phyloP scores from a whole-genome alignment of 208 protist genomes.

The Leishmania guyanensis region DNA sequence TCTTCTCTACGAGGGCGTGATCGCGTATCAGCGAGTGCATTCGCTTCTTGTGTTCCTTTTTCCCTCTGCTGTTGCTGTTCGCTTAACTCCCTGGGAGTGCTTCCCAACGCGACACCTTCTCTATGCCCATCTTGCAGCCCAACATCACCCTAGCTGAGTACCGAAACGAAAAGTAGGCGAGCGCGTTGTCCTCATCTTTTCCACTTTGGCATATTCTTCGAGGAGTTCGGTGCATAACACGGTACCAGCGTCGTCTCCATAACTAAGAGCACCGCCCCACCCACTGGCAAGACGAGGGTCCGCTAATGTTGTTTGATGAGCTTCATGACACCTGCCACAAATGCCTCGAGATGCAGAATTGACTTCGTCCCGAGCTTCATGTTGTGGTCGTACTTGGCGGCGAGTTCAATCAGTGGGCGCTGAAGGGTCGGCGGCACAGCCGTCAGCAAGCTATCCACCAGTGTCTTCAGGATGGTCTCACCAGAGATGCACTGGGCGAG shows the following conservation, averaged over 20 bases:
- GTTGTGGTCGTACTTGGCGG: slow-evolving; percentile 96
- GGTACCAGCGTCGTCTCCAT: neutral
- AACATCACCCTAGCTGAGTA: neutral
- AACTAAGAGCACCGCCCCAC: no score
- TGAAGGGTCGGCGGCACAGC: slow-evolving; percentile 76
- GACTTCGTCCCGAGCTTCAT: slow-evolving; percentile 96
- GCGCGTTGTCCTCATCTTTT: neutral
- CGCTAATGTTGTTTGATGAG: slow-evolving; percentile 57
- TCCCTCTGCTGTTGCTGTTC: neutral
- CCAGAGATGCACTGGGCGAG: slow-evolving; percentile 98
- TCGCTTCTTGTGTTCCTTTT: no score
- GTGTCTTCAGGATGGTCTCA: slow-evolving; percentile 92
- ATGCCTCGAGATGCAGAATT: slow-evolving; percentile 99
- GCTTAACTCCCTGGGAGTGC: neutral
- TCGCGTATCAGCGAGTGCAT: neutral
- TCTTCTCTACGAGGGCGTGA: no score
- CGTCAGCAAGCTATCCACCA: slow-evolving; percentile 86
- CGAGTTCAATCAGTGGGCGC: slow-evolving; percentile 85
- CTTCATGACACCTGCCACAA: slow-evolving; percentile 91
- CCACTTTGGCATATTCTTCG: neutral
- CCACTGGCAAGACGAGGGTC: neutral
- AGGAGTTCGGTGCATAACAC: neutral
- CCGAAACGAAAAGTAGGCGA: no score
- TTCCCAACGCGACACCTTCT: neutral
- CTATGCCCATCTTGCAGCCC: neutral